Conservation (phyloP, 371 early-diverging fungal species). For the Mucor sp. region DNA sequence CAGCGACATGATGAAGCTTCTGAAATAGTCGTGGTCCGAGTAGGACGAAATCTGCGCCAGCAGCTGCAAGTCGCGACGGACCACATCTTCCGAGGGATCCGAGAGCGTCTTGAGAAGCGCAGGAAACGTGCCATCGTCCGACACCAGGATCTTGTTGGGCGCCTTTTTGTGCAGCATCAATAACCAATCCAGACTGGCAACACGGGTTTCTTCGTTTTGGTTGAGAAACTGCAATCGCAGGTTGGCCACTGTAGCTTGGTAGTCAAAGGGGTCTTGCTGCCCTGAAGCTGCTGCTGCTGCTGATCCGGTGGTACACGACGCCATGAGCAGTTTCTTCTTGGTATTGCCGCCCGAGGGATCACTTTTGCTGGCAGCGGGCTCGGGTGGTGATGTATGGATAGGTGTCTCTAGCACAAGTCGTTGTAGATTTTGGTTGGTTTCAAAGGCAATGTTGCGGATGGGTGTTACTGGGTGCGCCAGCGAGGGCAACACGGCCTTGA, state of each 20-base stretch:
- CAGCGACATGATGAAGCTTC: constrained; percentile 76
- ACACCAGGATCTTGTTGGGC: constrained; percentile 71
- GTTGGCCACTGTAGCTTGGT: constrained; percentile 72
- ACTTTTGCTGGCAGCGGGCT: constrained; percentile 29
- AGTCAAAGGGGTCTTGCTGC: constrained; percentile 68
- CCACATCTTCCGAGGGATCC: constrained; percentile 90
- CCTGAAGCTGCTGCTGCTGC: not conserved
- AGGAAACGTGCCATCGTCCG: constrained; percentile 81
- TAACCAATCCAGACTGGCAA: constrained; percentile 90
- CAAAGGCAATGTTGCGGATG: constrained; percentile 72
- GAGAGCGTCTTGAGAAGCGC: constrained; percentile 83
- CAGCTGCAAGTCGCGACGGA: constrained; percentile 85
- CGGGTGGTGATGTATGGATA: constrained; percentile 16
- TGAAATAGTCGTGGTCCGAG: constrained; percentile 79
- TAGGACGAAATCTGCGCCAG: constrained; percentile 88
- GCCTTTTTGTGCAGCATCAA: constrained; percentile 89
- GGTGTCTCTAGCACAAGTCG: constrained; percentile 67
- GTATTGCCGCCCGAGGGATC: constrained; percentile 24
- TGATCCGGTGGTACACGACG: not conserved
- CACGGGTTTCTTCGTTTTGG: constrained; percentile 85
- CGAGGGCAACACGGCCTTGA: constrained; percentile 78
- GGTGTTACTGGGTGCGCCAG: constrained; percentile 72
- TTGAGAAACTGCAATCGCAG: constrained; percentile 78
- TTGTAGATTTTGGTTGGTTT: constrained; percentile 74
- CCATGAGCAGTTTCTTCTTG: constrained; percentile 1